Evolutionary conservation across 192 early-diverging fungal genomes (phyloP).

Genomic region (Phlyctochytrium planicorne): DNA sequence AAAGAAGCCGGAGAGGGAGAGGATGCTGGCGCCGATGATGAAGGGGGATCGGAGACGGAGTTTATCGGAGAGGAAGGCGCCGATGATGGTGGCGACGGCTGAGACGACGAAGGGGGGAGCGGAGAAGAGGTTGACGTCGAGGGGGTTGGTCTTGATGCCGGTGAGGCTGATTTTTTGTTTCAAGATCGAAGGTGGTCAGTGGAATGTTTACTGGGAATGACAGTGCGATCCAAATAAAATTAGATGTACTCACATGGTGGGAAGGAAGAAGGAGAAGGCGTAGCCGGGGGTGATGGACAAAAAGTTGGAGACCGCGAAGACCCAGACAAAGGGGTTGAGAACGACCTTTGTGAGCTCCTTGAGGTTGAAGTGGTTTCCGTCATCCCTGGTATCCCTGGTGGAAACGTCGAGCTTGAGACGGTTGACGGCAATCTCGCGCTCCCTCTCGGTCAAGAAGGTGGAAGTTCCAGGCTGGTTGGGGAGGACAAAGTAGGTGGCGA

Average conservation of each 20-base stretch:
- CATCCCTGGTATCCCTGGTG: constrained; percentile 8
- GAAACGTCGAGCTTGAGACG: constrained; percentile 42
- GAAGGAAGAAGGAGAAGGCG: constrained; percentile 35
- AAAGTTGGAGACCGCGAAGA: constrained; percentile 30
- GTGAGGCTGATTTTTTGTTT: too few species aligned
- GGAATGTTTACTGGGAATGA: not conserved
- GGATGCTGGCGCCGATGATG: constrained; percentile 3
- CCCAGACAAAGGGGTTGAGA: constrained; percentile 12
- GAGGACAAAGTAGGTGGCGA: constrained; percentile 37
- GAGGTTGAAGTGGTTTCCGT: constrained; percentile 23
- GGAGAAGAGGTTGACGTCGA: constrained; percentile 34
- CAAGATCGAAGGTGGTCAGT: too few species aligned
- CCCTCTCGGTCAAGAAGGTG: constrained; percentile 54
- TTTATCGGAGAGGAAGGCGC: constrained; percentile 21
- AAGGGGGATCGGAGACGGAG: constrained; percentile 20
- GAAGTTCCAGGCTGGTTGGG: constrained; percentile 41
- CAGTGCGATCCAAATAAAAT: constrained; percentile 24
- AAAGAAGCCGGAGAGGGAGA: constrained; percentile 16
- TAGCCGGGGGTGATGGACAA: constrained; percentile 19
- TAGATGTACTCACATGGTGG: constrained; percentile 37
- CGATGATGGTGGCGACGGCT: constrained; percentile 14
- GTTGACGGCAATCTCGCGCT: constrained; percentile 51
- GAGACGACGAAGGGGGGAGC: constrained; percentile 27
- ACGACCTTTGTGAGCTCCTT: constrained; percentile 8
- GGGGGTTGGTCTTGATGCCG: constrained; percentile 2